Evolutionary conservation across 352 stramenopile species (phyloP).

Genomic region (Globisporangium iwayamae): DNA sequence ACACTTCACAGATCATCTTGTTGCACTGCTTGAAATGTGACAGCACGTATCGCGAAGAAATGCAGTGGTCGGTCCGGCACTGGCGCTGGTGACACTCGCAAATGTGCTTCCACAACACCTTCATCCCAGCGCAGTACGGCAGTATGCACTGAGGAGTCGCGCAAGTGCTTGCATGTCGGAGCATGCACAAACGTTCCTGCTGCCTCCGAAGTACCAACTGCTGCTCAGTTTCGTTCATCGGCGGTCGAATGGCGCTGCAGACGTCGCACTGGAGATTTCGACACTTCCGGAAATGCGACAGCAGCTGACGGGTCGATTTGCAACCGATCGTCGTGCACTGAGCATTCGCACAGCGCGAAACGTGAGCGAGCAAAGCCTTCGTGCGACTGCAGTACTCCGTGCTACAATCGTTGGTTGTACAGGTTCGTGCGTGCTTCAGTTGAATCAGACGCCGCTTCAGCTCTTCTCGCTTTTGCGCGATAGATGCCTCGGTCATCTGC

Average conservation of each 20-base stretch:
- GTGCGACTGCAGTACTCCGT: conserved; percentile 84
- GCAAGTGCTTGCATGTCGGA: conserved; percentile 84
- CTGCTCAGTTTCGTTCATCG: conserved; percentile 85
- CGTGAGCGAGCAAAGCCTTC: conserved; percentile 75
- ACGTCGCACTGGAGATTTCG: conserved; percentile 86
- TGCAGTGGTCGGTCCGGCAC: conserved; percentile 85
- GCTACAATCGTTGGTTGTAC: conserved; percentile 59
- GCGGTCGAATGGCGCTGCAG: conserved; percentile 83
- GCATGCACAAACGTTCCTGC: conserved; percentile 85
- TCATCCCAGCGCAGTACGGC: conserved; percentile 86
- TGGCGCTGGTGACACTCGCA: conserved; percentile 87
- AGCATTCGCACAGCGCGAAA: conserved; percentile 80
- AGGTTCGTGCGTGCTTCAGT: conserved; percentile 84
- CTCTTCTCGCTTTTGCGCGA: conserved; percentile 83
- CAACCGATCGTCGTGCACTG: conserved; percentile 86
- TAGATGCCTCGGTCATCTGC: conserved; percentile 75
- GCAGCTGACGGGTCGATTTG: conserved; percentile 82
- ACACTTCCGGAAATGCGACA: conserved; percentile 88
- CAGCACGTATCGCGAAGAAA: conserved; percentile 85
- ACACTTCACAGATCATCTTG: conserved; percentile 90
- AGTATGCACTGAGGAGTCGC: conserved; percentile 61
- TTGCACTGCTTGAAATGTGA: conserved; percentile 91
- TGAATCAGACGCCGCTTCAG: conserved; percentile 83
- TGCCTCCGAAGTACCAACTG: conserved; percentile 80
- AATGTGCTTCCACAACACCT: conserved; percentile 89